Evolutionary conservation across 2,329 filamentous ascomycete genomes (phyloP), one percentile per base, ranked within the genome.

Genomic region (Gnomoniopsis smithogilvyi): DNA sequence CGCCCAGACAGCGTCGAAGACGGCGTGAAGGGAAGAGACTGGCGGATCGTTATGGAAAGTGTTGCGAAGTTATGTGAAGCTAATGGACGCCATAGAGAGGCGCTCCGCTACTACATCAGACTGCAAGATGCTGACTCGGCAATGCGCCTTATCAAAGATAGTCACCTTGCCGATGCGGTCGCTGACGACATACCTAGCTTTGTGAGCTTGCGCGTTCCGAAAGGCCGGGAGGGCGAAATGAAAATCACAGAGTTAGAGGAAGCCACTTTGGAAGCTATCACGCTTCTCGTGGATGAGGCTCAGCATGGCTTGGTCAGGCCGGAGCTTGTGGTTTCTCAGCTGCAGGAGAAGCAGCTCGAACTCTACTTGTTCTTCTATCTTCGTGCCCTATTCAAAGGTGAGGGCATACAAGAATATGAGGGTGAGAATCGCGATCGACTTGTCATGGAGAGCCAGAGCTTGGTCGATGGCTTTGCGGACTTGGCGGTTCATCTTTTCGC

Each of bases 351-450:
- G 62, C 80, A 86, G 19, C 77, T 90, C 53, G 79, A 86, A 53
- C 78, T 91, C 0, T 97, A 96, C 69, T 82, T 96, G 0, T 98
- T 90, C 76, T 96, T 98, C 74, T 99, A 99, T 71, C 81, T 99
- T 24, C 87, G 90, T 14, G 87, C 88, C 0, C 78, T 99, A 2
- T 99, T 94, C 93, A 84, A 82, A 60, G 92, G 91, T 1, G 84
- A 91, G 60, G 84, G 83, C 11, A 81, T 88, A 38, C 74, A 77
- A 59, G 81, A 84, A 57, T 77, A 81, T 64, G 72, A 73, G 21
- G 77, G 76, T 21, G 82, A 84, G 62, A 82, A 79, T 46, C 77
- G 78, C 45, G 84, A 87, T 50, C 78, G 81, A 12, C 72, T 87
- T 3, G 72, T 84, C 8, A 76, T 81, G 64, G 86, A 87, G 61